Base-by-base conservation (phyloP, 2,329 filamentous ascomycete species). In the Aspergillus calidoustus region DNA sequence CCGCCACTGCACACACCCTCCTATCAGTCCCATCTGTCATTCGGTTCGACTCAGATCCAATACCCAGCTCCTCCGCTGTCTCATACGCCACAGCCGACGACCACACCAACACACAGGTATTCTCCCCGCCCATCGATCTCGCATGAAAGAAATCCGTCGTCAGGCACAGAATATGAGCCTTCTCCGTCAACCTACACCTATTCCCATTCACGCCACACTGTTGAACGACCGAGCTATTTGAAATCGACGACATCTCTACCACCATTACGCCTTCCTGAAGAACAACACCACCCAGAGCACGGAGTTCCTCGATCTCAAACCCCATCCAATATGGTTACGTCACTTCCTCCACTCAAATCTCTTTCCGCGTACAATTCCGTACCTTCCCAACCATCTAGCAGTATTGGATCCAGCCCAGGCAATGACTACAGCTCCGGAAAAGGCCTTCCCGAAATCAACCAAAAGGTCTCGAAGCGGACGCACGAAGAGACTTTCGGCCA, bases 21-120 rank as follows among this genome's bases (percentile, higher is more conserved):
- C 22, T 76, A 76, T 54, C 69, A 69, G 66, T 82, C 68, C 66
- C 82, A 81, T 57, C 68, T 81, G 23, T 71, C 77, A 11, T 81
- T 81, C 62, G 77, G 78, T 13, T 74, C 77, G 44, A 71, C 74
- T 5, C 76, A 76, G 34, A 65, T 71, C 8, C 76, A 76, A 31
- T 84, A 83, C 64, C 74, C 77, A 47, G 76, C 80, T 44, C 74
- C 76, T 48, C 75, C 73, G 48, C 77, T 76, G 47, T 71, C 77
- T n/a, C 76, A 79, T 11, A 77, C 78, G n/a, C 76, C 80, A 2
- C 81, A 82, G 22, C 68, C 74, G 3, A 59, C 70, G 4, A 74
- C 79, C 5, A 75, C 78, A n/a, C 62, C 71, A 8, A 64, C 70
- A 4, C 68, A 66, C 19, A 65, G 70, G 25, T 74, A 77, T 60